Conservation (phyloP, 1,284 basidiomycete species). For the Ceratobasidium papillatum region DNA sequence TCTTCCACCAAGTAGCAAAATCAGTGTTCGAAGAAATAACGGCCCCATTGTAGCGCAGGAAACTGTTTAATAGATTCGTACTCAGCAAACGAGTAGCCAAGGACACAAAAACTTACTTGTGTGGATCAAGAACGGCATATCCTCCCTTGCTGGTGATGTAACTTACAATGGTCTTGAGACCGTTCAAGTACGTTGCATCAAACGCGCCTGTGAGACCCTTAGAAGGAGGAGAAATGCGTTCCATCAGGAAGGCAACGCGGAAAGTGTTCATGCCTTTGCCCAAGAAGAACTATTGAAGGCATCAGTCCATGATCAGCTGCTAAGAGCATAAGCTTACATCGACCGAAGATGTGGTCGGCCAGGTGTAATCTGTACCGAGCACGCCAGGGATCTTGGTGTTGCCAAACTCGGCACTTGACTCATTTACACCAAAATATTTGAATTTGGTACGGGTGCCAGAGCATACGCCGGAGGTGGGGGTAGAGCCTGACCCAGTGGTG, state of each 20-base stretch:
- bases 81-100: too few species aligned
- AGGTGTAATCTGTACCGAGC: conserved; percentile 53
- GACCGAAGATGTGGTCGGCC: conserved; percentile 59
- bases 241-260: conserved; percentile 68
- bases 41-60: conserved; percentile 64
- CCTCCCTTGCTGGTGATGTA: conserved; percentile 70
- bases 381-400: conserved; percentile 46
- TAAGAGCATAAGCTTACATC: conserved; percentile 52
- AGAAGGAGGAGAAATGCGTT: conserved; percentile 62
- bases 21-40: conserved; percentile 60
- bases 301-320: not conserved
- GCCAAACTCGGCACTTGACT: conserved; percentile 68
- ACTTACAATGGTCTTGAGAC: conserved; percentile 61
- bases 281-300: conserved; percentile 59
- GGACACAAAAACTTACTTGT: conserved; percentile 51
- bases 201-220: conserved; percentile 45
- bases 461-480: conserved; percentile 30
- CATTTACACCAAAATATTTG: conserved; percentile 68
- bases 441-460: conserved; percentile 60
- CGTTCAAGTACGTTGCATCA: conserved; percentile 61
- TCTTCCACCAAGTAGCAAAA: conserved; percentile 68
- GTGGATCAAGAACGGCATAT: conserved; percentile 63
- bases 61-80: conserved; percentile 53
- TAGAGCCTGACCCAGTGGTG: conserved; percentile 36
- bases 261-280: conserved; percentile 64